A percentile compares a stretch with the other conserved stretches of the same genome.
Conservation (phyloP, 2,329 filamentous ascomycete genomes). For the Diplodia sapinea region DNA sequence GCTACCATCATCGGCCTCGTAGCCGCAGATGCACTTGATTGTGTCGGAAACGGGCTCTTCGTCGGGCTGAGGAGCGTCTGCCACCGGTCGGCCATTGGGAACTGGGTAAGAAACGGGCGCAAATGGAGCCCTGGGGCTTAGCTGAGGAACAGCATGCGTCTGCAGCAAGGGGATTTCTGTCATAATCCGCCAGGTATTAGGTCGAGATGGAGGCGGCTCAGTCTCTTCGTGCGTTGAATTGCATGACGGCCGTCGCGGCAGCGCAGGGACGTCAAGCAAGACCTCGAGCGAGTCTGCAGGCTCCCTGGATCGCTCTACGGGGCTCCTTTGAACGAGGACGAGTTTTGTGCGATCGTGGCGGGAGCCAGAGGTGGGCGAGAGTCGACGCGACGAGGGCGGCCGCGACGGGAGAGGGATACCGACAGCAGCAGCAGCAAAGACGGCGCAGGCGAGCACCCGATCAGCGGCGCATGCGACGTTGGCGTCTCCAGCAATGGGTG, state of each 20-base stretch:
- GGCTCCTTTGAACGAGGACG: slow-evolving; percentile 2
- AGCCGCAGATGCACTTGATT: slow-evolving; percentile 97
- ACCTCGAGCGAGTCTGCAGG: slow-evolving; percentile 18
- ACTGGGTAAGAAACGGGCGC: slow-evolving; percentile 41
- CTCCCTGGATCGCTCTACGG: slow-evolving; percentile 20
- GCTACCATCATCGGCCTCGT: slow-evolving; percentile 92
- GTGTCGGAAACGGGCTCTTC: slow-evolving; percentile 82
- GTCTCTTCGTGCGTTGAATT: slow-evolving; percentile 47
- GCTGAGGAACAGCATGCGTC: slow-evolving; percentile 52
- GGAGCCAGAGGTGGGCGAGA: slow-evolving; percentile 17
- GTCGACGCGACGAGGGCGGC: slow-evolving; percentile 24
- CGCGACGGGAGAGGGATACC: slow-evolving; percentile 11
- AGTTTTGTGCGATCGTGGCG: slow-evolving; percentile 29
- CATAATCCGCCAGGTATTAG: slow-evolving; percentile 39
- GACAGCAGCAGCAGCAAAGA: neutral
- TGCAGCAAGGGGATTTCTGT: slow-evolving; percentile 51
- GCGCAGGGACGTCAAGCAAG: slow-evolving; percentile 28
- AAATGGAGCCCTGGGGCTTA: slow-evolving; percentile 44
- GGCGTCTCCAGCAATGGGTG: slow-evolving; percentile 10
- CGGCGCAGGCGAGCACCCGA: slow-evolving; percentile 7
- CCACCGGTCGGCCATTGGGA: slow-evolving; percentile 44
- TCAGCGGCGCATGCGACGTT: slow-evolving; percentile 22
- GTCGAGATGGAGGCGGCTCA: slow-evolving; percentile 40
- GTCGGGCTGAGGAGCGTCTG: slow-evolving; percentile 49
- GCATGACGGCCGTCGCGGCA: slow-evolving; percentile 50